phyloP scores from a whole-genome alignment of 2,329 filamentous ascomycete species.

The Hymenoscyphus linearis region DNA sequence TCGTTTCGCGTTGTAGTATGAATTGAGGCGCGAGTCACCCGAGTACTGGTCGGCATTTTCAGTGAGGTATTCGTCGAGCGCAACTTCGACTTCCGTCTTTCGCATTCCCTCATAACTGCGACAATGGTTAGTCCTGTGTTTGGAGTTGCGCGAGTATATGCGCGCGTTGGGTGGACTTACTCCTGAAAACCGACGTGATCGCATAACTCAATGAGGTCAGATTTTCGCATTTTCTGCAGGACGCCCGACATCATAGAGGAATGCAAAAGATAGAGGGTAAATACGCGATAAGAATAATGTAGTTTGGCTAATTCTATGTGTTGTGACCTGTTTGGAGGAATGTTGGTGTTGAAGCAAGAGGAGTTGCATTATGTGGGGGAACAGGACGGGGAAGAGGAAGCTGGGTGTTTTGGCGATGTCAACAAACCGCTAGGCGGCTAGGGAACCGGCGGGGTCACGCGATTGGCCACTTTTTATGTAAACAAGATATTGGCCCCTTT shows the following conservation, averaged over 20 bases:
- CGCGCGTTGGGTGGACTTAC: conserved; percentile 44
- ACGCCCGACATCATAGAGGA: conserved; percentile 52
- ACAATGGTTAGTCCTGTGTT: conserved; percentile 14
- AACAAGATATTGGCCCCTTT: not conserved
- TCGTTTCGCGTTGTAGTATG: conserved; percentile 62
- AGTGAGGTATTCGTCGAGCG: conserved; percentile 68
- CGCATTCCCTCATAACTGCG: conserved; percentile 63
- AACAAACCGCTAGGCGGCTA: conserved; percentile 7
- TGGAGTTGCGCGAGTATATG: conserved; percentile 8
- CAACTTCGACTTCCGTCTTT: conserved; percentile 73
- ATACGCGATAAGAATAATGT: conserved; percentile 37
- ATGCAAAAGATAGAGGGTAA: conserved; percentile 38
- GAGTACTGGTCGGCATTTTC: conserved; percentile 62
- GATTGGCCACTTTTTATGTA: not conserved
- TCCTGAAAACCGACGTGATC: conserved; percentile 64
- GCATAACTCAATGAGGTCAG: conserved; percentile 70
- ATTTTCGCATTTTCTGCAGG: conserved; percentile 76
- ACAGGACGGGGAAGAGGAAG: not conserved
- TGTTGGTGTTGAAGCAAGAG: conserved; percentile 7
- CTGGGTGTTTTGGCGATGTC: conserved; percentile 5
- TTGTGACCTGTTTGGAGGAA: conserved; percentile 5
- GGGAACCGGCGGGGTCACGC: not conserved
- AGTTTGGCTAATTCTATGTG: conserved; percentile 12
- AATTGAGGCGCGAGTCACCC: conserved; percentile 58
- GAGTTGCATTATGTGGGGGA: conserved; percentile 10